A percentile compares a stretch with the other conserved stretches of the same genome.
These are phyloP conservation scores for Austroboletus festivus DNA, from an alignment of 768 basidiomycete genomes.

Conservation along the genomic window DNA sequence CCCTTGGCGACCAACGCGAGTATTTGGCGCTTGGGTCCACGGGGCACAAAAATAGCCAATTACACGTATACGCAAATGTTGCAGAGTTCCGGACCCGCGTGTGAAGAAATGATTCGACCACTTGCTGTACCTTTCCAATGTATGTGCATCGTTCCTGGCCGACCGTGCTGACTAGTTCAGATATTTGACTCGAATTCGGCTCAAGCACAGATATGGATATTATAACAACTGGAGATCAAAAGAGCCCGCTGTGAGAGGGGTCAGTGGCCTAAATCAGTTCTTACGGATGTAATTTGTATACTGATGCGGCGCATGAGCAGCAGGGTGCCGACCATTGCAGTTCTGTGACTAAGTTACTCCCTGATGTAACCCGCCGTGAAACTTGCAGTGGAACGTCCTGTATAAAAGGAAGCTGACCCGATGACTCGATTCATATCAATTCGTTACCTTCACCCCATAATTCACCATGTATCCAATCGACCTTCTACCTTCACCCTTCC, in stretches of 20 bases:
- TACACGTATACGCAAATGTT: slow-evolving; percentile 2
- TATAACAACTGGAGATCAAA: slow-evolving; percentile 20
- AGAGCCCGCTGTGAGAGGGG: slow-evolving; percentile 15
- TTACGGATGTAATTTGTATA: slow-evolving; percentile 15
- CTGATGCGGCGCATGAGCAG: slow-evolving; percentile 29
- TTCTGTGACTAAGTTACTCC: slow-evolving; percentile 33
- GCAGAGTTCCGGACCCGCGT: slow-evolving; percentile 8
- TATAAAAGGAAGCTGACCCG: slow-evolving; percentile 27
- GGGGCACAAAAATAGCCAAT: slow-evolving; percentile 14
- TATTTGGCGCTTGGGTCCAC: neutral
- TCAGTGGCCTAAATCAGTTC: slow-evolving; percentile 20
- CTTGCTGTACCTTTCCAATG: slow-evolving; percentile 6
- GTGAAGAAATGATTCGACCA: slow-evolving; percentile 14
- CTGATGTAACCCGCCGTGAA: slow-evolving; percentile 27
- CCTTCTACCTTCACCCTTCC: slow-evolving; percentile 52
- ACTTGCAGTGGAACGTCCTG: slow-evolving; percentile 31
- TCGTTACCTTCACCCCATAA: slow-evolving; percentile 2
- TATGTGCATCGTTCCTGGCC: slow-evolving; percentile 24
- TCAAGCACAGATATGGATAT: slow-evolving; percentile 18
- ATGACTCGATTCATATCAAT: neutral
- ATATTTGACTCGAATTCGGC: slow-evolving; percentile 8
- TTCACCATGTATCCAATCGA: slow-evolving; percentile 29
- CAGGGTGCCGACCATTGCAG: slow-evolving; percentile 29
- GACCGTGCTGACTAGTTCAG: slow-evolving; percentile 12
- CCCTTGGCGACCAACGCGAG: slow-evolving; percentile 8